These are phyloP conservation scores for Pyrenochaeta sp. DNA, from an alignment of 2,329 filamentous ascomycete genomes.

Conservation along the genomic window DNA sequence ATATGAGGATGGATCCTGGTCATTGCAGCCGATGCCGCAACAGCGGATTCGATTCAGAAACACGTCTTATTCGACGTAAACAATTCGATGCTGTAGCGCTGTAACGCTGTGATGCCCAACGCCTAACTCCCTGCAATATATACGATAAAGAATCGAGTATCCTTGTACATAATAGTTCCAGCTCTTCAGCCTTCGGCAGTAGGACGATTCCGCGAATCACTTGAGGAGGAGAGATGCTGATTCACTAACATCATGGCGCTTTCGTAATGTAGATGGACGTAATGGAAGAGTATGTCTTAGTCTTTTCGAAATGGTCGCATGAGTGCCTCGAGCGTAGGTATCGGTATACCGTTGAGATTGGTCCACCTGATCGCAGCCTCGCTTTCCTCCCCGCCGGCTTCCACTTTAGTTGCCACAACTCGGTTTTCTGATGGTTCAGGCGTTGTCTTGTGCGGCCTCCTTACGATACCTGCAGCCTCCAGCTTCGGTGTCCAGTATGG, in stretches of 20 bases:
- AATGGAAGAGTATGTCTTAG: background rate
- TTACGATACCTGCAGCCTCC: constrained; percentile 27
- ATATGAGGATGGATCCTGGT: background rate
- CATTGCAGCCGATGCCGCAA: constrained; percentile 9
- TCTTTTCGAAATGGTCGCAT: constrained; percentile 25
- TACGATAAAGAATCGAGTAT: constrained; percentile 2
- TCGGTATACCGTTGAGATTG: constrained; percentile 39
- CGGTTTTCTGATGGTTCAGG: constrained; percentile 10
- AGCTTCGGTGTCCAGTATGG: constrained; percentile 35
- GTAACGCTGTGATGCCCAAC: constrained; percentile 12
- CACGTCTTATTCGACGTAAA: background rate
- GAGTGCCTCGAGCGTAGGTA: constrained; percentile 33
- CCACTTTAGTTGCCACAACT: constrained; percentile 5
- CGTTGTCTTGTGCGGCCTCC: constrained; percentile 13
- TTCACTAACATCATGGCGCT: background rate
- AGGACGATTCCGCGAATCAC: background rate
- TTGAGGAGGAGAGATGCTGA: background rate
- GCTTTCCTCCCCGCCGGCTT: constrained; percentile 9
- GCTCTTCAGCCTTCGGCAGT: background rate
- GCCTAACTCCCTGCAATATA: constrained; percentile 8
- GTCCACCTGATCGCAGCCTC: constrained; percentile 32
- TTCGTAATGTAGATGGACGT: background rate
- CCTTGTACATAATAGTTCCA: background rate
- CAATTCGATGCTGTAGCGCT: background rate
- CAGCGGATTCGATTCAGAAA: background rate